Base-by-base conservation (phyloP, 2,329 filamentous ascomycete genomes). In the Aspergillus niger region DNA sequence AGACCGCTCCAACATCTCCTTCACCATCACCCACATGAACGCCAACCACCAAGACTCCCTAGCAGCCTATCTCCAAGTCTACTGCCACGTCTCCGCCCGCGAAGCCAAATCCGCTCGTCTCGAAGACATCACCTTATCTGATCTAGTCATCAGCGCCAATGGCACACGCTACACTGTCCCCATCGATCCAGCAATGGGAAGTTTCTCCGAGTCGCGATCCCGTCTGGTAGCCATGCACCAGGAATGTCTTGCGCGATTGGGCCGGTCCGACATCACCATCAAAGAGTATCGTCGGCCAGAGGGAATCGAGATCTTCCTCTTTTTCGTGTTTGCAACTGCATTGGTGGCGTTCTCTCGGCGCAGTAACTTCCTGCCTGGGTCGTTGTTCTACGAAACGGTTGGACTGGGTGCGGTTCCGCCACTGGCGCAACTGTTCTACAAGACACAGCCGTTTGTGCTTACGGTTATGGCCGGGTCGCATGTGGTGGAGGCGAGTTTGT, bases 11-110 rank as follows among this genome's bases (percentile, higher is more conserved):
- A 77, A 80, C 60, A 86, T 86, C 71, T 69, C 81, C 60, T 86
- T 88, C 60, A 88, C 92, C 74, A 85, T 94, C 71, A 82, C 82
- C 36, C 93, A 97, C 81, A 95, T 97, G 91, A 97, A 97, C 79
- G 80, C 81, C 47, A 90, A 94, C 76, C 94, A 97, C 78, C 80
- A 83, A 55, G 83, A 86, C 67, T 91, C 91, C 60, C 86, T 97
- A 53, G 80, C 85, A 59, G 84, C 89, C 72, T 96, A 93, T 77
- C 85, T 96, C n/a, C 87, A 87, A 65, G 85, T 92, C 75, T 92
- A 87, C 79, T 82, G 80, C 72, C 75, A 81, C 15, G 80, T 91
- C 48, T 83, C 87, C 15, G 70, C 82, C 7, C 75, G 78, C 61
- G 78, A 83, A 53, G 83, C 89, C 53, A 78, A 84, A 59, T 78